These are phyloP conservation scores for Nadsonia fulvescens DNA, from an alignment of 805 yeast genomes.

Conservation along the genomic window DNA sequence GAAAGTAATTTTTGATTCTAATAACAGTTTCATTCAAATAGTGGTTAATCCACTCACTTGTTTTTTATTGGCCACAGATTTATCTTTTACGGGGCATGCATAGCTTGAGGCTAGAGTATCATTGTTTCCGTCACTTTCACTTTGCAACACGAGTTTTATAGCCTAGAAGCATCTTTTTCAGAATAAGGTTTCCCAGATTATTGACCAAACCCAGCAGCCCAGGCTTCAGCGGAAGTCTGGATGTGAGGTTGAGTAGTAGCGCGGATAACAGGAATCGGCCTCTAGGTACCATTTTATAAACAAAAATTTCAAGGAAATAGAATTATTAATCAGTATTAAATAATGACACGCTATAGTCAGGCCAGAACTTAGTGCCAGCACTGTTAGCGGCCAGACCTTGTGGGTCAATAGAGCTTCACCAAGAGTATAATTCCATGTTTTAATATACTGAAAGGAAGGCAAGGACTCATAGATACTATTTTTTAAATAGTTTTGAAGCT, in stretches of 20 bases:
- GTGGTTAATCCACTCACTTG: conserved; percentile 18
- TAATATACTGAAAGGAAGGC: conserved; percentile 17
- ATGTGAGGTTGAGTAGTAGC: conserved; percentile 23
- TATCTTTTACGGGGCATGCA: conserved; percentile 20
- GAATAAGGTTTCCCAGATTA: conserved; percentile 18
- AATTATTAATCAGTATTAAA: conserved; percentile 15
- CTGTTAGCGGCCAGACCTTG: conserved; percentile 21
- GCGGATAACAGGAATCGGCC: conserved; percentile 19
- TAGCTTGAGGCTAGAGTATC: conserved; percentile 22
- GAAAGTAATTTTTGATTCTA: conserved; percentile 36
- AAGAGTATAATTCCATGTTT: conserved; percentile 17
- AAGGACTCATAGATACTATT: conserved; percentile 13
- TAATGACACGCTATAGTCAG: conserved; percentile 20
- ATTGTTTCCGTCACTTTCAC: conserved; percentile 17
- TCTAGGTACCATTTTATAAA: conserved; percentile 18
- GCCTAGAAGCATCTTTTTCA: conserved; percentile 12
- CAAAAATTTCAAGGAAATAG: conserved; percentile 16
- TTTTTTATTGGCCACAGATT: conserved; percentile 13
- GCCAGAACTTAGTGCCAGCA: conserved; percentile 24
- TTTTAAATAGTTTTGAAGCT: conserved; percentile 13
- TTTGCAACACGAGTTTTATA: conserved; percentile 19
- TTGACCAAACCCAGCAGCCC: conserved; percentile 28
- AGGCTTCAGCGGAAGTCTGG: conserved; percentile 22
- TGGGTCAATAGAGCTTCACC: conserved; percentile 18
- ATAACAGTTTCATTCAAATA: conserved; percentile 35